phyloP scores from a whole-genome alignment of 331 rosid genomes.

The Stylosanthes scabra region DNA sequence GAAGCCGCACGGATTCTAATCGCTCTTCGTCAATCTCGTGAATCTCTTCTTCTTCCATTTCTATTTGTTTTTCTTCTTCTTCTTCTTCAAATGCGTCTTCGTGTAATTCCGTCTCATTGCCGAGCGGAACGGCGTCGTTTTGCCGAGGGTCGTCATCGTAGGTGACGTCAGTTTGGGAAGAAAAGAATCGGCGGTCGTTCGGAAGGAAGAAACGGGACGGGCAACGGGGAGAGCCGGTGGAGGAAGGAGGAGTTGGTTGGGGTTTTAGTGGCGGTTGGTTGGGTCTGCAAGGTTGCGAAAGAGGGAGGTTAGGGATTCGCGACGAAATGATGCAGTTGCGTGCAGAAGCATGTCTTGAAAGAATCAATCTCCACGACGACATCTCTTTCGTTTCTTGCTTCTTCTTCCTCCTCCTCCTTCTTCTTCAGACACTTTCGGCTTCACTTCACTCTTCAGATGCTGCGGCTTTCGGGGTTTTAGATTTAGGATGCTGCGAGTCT shows the following conservation, averaged over 20 bases:
- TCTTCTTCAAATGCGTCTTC: conserved; percentile 19
- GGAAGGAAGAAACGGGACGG: background rate
- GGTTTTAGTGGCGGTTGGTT: background rate
- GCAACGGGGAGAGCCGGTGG: background rate
- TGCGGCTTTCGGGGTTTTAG: background rate
- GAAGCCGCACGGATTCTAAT: conserved; percentile 55
- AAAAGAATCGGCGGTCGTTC: conserved; percentile 36
- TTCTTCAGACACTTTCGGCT: background rate
- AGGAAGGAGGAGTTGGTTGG: background rate
- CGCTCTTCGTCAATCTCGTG: conserved; percentile 56
- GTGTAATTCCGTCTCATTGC: background rate
- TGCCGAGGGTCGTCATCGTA: background rate
- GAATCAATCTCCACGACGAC: conserved; percentile 42
- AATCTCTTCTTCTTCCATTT: conserved; percentile 29
- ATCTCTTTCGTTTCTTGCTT: conserved; percentile 7
- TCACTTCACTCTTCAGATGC: background rate
- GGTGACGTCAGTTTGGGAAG: conserved; percentile 9
- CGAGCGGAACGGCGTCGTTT: conserved; percentile 19
- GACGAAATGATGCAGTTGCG: conserved; percentile 18
- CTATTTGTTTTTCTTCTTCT: too few species aligned
- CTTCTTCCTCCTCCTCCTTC: background rate
- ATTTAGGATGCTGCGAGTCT: background rate
- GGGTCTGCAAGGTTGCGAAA: background rate
- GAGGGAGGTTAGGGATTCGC: conserved; percentile 34
- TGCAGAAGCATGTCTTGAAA: conserved; percentile 36